Percentiles rank a stretch among this genome's conserved stretches.
These are phyloP conservation scores for Neurospora hispaniola DNA, from an alignment of 495 filamentous ascomycete genomes.

Conservation along the genomic window DNA sequence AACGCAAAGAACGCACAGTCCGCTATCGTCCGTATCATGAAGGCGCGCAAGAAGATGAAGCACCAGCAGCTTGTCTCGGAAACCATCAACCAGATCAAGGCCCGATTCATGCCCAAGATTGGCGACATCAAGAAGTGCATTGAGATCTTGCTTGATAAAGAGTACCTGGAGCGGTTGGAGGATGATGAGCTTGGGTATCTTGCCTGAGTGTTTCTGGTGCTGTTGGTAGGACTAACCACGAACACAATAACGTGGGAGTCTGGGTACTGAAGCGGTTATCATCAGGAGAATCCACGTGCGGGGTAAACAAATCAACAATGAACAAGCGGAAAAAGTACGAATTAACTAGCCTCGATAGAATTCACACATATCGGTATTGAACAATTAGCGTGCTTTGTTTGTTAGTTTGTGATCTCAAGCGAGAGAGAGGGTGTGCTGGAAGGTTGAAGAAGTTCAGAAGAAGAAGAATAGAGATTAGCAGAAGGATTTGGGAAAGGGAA, in stretches of 20 bases:
- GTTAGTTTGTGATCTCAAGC: no score
- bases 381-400: no score
- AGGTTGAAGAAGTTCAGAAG: no score
- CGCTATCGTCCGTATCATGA: slow-evolving; percentile 98
- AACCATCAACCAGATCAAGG: slow-evolving; percentile 86
- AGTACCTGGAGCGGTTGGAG: slow-evolving; percentile 92
- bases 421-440: no score
- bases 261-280: no score
- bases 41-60: slow-evolving; percentile 97
- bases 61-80: slow-evolving; percentile 87
- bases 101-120: slow-evolving; percentile 88
- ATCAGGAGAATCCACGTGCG: no score
- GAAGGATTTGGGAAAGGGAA: no score
- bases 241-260: not conserved
- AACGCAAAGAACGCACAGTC: slow-evolving; percentile 52
- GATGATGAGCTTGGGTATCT: slow-evolving; percentile 91
- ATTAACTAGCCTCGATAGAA: no score
- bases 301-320: no score
- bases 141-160: slow-evolving; percentile 97
- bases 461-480: no score
- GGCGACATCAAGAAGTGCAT: slow-evolving; percentile 99
- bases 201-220: slow-evolving; percentile 38
- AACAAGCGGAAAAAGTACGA: no score
- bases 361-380: no score
- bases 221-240: not conserved